These are phyloP conservation scores for Strobilomyces dryophilus DNA, from an alignment of 768 basidiomycete species.

Conservation along the genomic window DNA sequence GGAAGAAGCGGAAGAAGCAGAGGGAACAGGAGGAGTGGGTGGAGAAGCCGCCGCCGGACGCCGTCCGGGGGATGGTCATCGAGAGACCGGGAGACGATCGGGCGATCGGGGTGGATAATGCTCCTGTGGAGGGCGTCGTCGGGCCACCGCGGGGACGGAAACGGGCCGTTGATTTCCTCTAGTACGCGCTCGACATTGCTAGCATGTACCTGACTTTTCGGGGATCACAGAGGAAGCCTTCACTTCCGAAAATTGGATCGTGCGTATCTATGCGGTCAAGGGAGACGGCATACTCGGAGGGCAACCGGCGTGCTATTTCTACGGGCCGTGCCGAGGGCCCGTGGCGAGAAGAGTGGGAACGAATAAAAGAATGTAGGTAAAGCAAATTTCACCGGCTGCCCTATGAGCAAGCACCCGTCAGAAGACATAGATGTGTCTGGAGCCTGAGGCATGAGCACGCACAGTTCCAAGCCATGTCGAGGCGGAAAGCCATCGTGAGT, in stretches of 20 bases:
- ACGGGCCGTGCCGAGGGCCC: too few species aligned
- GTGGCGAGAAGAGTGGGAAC: too few species aligned
- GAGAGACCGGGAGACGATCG: slow-evolving; percentile 12
- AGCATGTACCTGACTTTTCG: slow-evolving; percentile 4
- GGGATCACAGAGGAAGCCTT: slow-evolving; percentile 80
- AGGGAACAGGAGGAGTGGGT: slow-evolving; percentile 53
- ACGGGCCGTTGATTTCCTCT: slow-evolving; percentile 75
- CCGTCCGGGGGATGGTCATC: slow-evolving; percentile 32
- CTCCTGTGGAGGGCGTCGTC: slow-evolving; percentile 9
- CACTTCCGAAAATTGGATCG: slow-evolving; percentile 99
- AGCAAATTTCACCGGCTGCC: too few species aligned
- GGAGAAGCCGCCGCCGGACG: slow-evolving; percentile 55
- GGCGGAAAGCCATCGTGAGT: slow-evolving; percentile 49
- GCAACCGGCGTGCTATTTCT: too few species aligned
- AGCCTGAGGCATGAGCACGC: too few species aligned
- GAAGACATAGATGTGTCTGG: too few species aligned
- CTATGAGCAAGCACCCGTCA: too few species aligned
- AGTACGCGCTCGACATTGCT: slow-evolving; percentile 12
- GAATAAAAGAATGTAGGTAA: too few species aligned
- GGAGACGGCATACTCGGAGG: slow-evolving; percentile 90
- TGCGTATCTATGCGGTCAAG: slow-evolving; percentile 93
- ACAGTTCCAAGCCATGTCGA: too few species aligned
- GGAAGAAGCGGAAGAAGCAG: slow-evolving; percentile 41
- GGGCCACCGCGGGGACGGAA: slow-evolving; percentile 47
- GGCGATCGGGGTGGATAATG: slow-evolving; percentile 12